Conservation (phyloP, 192 early-diverging fungal species). For the Coemansia sp. region DNA sequence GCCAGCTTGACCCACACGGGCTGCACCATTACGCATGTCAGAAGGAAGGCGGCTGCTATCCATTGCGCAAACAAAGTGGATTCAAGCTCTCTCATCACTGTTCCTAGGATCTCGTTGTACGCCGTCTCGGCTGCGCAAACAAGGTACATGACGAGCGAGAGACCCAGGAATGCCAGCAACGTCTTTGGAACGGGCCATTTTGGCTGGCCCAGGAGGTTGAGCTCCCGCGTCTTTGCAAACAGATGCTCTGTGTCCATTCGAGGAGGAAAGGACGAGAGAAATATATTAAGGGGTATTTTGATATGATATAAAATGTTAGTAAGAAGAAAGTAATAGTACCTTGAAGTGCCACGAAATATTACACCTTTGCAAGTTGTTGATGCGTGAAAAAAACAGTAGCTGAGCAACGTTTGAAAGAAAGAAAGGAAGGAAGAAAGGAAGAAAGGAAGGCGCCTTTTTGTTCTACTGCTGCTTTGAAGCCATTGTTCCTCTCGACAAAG, state of each 20-base stretch:
- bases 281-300: background rate
- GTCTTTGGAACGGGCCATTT: slow-evolving; percentile 36
- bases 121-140: slow-evolving; percentile 80
- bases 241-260: background rate
- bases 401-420: background rate
- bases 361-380: background rate
- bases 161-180: slow-evolving; percentile 24
- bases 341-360: background rate
- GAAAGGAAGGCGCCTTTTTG: background rate
- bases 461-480: background rate
- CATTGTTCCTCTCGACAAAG: too few relatives aligned
- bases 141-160: slow-evolving; percentile 70
- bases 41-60: slow-evolving; percentile 77
- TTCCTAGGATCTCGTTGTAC: slow-evolving; percentile 74
- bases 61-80: slow-evolving; percentile 71
- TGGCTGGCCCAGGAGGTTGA: slow-evolving; percentile 49
- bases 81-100: slow-evolving; percentile 70
- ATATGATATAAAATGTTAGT: background rate
- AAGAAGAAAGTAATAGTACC: background rate
- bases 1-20: slow-evolving; percentile 84
- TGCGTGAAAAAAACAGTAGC: background rate
- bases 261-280: background rate
- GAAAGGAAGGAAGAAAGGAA: too few relatives aligned
- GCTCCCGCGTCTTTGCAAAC: slow-evolving; percentile 6
- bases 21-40: slow-evolving; percentile 69